Base-by-base conservation (phyloP, 2,329 filamentous ascomycete genomes). In the Lachnum nothofagi region DNA sequence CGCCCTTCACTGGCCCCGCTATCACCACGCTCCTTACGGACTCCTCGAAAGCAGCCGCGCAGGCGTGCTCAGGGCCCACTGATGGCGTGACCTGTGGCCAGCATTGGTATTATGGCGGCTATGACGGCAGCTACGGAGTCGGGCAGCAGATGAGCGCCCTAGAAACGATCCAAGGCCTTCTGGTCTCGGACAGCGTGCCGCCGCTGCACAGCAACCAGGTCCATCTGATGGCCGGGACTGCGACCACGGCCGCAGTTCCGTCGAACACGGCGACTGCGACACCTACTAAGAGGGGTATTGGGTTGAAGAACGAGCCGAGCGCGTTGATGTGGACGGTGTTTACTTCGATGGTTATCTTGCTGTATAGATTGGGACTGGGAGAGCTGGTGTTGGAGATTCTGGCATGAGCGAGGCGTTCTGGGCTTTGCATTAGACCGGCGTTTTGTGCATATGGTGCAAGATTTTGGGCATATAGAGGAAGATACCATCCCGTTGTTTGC, bases 121-220 rank as follows among this genome's bases (percentile, higher is more conserved):
- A 72, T 52, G 82, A 85, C 58, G 74, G 72, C 31, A 69, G 65
- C 20, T 63, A 69, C 0, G 80, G 80, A 2, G 70, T 84, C 5
- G 82, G 82, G 4, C 78, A 83, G 65, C 75, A 84, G 62, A 80
- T 85, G 78, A 77, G 74, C 47, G 82, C 80, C 1, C 72, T 85
- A 42, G 82, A 85, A 67, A 72, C 74, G 1, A 70, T 85, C 14
- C 81, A 85, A 61, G 79, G 79, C 3, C 68, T 83, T 3, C 66
- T 86, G 42, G 68, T 72, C 12, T 59, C 66, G 12, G 58, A 69
- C 4, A 68, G 73, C 1, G 51, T 62, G 3, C 64, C 71, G 5
- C 80, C 80, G 12, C 16, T 63, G 19, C 46, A 56, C 34, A 42
- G 46, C 35, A 14, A 41, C 7, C 37, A 60, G 33, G 55, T 62